These are phyloP conservation scores for Yamagishiella unicocca DNA, from an alignment of 139 green algal genomes.

Conservation along the genomic window DNA sequence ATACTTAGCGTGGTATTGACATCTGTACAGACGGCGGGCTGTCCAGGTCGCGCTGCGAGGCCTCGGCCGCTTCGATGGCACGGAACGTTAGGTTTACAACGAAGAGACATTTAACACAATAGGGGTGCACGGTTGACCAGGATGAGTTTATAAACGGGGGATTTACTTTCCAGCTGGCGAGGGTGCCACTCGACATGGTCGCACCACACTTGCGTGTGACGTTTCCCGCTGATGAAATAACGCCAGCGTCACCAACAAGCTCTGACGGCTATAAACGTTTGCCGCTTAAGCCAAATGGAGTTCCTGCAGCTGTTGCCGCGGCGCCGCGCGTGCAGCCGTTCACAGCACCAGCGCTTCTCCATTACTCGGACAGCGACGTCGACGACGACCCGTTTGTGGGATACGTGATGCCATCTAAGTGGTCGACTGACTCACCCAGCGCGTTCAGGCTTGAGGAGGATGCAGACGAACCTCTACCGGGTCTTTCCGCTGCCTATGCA, in stretches of 20 bases:
- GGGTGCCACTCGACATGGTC: no score
- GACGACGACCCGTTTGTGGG: constrained; percentile 9
- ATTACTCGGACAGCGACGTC: not conserved
- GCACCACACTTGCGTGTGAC: no score
- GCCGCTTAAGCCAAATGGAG: not conserved
- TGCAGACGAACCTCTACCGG: no score
- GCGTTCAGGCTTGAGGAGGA: not conserved
- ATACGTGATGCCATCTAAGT: not conserved
- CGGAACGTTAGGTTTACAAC: no score
- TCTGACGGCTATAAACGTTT: not conserved
- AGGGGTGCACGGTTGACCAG: no score
- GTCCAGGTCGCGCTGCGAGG: no score
- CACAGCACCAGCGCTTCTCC: not conserved
- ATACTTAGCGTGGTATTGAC: no score
- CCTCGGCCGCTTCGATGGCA: no score
- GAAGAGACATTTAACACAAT: no score
- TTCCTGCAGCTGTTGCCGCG: not conserved
- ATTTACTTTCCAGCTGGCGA: no score
- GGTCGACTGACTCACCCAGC: not conserved
- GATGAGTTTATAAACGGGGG: no score
- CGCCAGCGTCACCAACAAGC: not conserved
- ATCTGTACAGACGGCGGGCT: no score
- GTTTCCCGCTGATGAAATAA: constrained; percentile 8
- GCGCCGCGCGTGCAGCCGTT: not conserved
- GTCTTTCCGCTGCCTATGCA: not conserved